Evolutionary conservation across 108 stramenopile genomes (phyloP), one percentile per base, ranked within the genome.

Genomic region (Skeletonema grethae): DNA sequence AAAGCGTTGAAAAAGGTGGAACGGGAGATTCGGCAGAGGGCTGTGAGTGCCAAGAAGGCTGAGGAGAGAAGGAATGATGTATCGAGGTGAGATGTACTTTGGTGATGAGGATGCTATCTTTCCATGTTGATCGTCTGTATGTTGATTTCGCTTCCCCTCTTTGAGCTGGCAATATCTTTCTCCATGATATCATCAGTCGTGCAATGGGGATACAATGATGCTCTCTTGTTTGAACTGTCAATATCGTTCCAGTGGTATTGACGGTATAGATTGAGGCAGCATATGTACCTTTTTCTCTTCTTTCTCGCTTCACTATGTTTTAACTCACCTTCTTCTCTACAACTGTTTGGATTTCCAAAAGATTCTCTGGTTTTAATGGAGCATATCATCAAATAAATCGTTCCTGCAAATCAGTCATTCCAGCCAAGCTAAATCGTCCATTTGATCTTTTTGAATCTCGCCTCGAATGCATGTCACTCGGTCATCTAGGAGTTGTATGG

Each of bases 391-490:
- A 77, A 65, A 77, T 77, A 24, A 69, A 69, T 29, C 55, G 61
- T 16, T 77, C 76, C 41, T 77, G 76, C 64, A 77, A 77, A 77
- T 77, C 76, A 4, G 61, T n/a, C 53, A 65, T 70, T 2, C 76
- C 76, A 24, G 55, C 41, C 39, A 53, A 34, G 6, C 50, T 77
- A 5, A 61, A 35, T 58, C 76, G 76, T 24, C 76, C 76, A 31
- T 77, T 77, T 60, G 69, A 77, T 58, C 69, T 77, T 0, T 77
- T 77, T 31, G 76, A 77, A 70, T 77, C 76, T 3, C 76, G 76
- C 15, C 69, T 77, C 0, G 76, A 77, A 65, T 77, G 76, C 69
- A 69, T 69, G 58, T 77, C 76, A 38, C 61, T 77, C 25, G 76
- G 76, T 25, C 76, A 77, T 16, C 60, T 77, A 29, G 76, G 76